Conservation (phyloP, 805 yeast species). For the Zygosaccharomyces kombuchaensis region DNA sequence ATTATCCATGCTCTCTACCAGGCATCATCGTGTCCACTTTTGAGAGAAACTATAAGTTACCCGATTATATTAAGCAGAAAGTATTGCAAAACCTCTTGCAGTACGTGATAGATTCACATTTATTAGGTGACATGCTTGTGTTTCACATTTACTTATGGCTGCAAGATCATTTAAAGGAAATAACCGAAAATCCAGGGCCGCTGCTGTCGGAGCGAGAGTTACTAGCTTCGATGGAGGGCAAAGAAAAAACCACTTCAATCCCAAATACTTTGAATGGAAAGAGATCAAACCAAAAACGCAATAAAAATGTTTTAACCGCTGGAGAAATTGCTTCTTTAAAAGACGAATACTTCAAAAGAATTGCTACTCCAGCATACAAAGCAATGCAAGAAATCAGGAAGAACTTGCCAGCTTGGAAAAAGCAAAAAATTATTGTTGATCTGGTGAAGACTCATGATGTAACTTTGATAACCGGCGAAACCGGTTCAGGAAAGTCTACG, state of each 20-base stretch:
- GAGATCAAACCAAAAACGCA: constrained; percentile 9
- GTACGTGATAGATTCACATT: constrained; percentile 39
- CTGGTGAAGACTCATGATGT: constrained; percentile 58
- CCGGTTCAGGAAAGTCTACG: constrained; percentile 96
- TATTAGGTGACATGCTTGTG: constrained; percentile 68
- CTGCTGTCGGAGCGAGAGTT: constrained; percentile 35
- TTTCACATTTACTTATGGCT: constrained; percentile 74
- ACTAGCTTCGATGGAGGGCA: constrained; percentile 13
- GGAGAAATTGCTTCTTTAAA: constrained; percentile 36
- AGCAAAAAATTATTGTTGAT: constrained; percentile 50
- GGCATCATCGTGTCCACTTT: constrained; percentile 56
- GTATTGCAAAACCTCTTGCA: constrained; percentile 45
- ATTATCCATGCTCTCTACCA: constrained; percentile 65
- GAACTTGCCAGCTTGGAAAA: constrained; percentile 80
- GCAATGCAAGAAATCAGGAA: constrained; percentile 45
- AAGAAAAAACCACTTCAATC: background rate
- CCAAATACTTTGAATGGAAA: background rate
- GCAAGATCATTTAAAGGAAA: constrained; percentile 51
- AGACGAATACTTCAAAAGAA: constrained; percentile 35
- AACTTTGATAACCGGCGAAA: constrained; percentile 87
- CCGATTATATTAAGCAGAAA: constrained; percentile 66
- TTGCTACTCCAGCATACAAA: constrained; percentile 35
- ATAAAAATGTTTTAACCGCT: constrained; percentile 18
- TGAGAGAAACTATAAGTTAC: constrained; percentile 46
- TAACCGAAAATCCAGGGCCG: constrained; percentile 74